Conservation (phyloP, 805 yeast genomes). For the Monosporozyma unispora region DNA sequence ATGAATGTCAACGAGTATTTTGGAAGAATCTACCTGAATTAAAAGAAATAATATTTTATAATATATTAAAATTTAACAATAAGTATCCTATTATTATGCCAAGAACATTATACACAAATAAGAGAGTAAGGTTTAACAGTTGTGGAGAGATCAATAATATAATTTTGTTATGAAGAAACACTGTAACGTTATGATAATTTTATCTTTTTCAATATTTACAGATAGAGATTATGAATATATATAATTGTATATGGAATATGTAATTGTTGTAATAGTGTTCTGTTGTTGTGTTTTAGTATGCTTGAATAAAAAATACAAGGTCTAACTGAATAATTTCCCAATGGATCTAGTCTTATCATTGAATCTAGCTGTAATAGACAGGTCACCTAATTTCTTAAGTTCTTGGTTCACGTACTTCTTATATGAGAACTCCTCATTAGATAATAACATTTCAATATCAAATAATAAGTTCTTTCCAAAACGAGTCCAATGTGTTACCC, state of each 20-base stretch:
- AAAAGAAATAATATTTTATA: slow-evolving; percentile 11
- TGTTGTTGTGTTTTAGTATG: neutral
- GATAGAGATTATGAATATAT: neutral
- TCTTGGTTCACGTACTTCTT: slow-evolving; percentile 9
- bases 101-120: slow-evolving; percentile 11
- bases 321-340: neutral
- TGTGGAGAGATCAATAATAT: neutral
- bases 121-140: slow-evolving; percentile 8
- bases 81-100: slow-evolving; percentile 13
- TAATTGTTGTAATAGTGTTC: neutral
- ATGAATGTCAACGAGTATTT: slow-evolving; percentile 6
- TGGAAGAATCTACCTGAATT: slow-evolving; percentile 9
- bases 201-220: neutral
- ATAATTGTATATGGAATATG: neutral
- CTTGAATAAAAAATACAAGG: neutral
- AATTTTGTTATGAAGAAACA: neutral
- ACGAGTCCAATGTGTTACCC: slow-evolving; percentile 50
- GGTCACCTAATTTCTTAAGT: slow-evolving; percentile 5
- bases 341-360: neutral
- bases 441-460: slow-evolving; percentile 20
- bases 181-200: neutral
- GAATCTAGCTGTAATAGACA: slow-evolving; percentile 2
- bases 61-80: slow-evolving; percentile 6
- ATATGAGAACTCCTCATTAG: slow-evolving; percentile 13
- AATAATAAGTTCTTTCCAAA: slow-evolving; percentile 38